Evolutionary conservation across 2,329 filamentous ascomycete genomes (phyloP), one percentile per base, ranked within the genome.

Genomic region (Xylaria sp.): DNA sequence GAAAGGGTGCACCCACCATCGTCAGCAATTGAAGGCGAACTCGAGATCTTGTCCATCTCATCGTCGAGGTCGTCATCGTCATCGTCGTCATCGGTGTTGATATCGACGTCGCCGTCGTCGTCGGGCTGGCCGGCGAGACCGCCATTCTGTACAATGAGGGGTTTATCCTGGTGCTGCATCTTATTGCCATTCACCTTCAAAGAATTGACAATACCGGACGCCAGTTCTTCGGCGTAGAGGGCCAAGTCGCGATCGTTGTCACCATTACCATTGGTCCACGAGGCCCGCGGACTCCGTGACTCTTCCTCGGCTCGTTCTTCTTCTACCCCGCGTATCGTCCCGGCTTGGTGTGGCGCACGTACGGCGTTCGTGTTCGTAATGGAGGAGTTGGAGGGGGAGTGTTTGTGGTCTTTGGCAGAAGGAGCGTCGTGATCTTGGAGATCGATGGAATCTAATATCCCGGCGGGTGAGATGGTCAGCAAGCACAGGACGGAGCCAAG

Each of bases 11-110:
- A 94, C 92, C 83, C 87, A 99, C 93, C 93, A 88, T 97, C 93
- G 81, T 96, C 92, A 51, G 49, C 49, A 76, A 99, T 99, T 69
- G 93, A 97, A 72, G 94, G 94, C 70, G 93, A 97, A 76, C 92
- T 97, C 70, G 93, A 97, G 67, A 99, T 97, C 76, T 94, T 94
- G 79, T 97, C 94, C 89, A 96, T 91, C 86, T 97, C 93, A 76
- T 97, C 81, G 71, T 95, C 92, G 73, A 92, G 78, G 69, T 90
- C 83, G 67, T 90, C 89, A 62, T 90, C 89, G 68, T 90, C 89
- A 62, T 90, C 89, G 68, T 48, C 50, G 6, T 52, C 49, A 11
- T 63, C 61, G 46, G 88, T 87, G 53, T 85, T 85, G 65, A 84
- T 84, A 67, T 88, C 83, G 69, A 84, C 76, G 64, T 90, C 86